phyloP scores from a whole-genome alignment of 352 stramenopile genomes.

The Globisporangium irregulare region DNA sequence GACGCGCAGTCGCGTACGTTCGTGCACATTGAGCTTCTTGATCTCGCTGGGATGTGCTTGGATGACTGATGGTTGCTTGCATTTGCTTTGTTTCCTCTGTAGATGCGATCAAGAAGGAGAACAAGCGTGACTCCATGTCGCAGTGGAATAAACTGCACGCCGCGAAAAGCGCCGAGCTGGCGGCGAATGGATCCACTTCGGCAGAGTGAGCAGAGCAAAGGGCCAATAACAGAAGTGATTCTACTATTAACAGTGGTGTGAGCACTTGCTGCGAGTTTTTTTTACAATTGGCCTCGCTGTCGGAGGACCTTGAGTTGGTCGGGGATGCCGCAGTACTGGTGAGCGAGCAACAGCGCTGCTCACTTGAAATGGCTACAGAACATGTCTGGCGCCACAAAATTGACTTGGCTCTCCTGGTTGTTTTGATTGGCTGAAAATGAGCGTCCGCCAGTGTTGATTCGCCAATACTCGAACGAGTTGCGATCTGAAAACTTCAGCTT shows the following conservation, averaged over 20 bases:
- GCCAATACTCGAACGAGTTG: slow-evolving; percentile 6
- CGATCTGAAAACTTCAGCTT: slow-evolving; percentile 11
- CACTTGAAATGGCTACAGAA: slow-evolving; percentile 5
- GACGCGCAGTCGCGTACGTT: slow-evolving; percentile 74
- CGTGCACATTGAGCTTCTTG: neutral
- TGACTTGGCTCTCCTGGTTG: neutral
- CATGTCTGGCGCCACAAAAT: neutral
- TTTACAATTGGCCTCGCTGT: neutral
- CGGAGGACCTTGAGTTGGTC: neutral
- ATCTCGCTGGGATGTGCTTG: neutral
- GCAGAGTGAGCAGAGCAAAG: neutral
- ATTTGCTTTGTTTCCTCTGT: neutral
- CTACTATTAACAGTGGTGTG: neutral
- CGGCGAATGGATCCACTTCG: neutral
- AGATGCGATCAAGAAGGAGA: slow-evolving; percentile 84
- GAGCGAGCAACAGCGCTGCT: neutral
- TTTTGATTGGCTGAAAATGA: slow-evolving; percentile 8
- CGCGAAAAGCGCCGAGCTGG: slow-evolving; percentile 38
- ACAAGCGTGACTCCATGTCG: slow-evolving; percentile 61
- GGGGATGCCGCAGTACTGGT: neutral
- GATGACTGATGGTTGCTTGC: neutral
- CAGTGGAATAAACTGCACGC: slow-evolving; percentile 83
- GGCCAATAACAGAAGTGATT: neutral
- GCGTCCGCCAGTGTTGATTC: neutral
- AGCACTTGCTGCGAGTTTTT: neutral